A percentile compares a stretch with the other conserved stretches of the same genome.
These are phyloP conservation scores for Pisolithus marmoratus DNA, from an alignment of 768 basidiomycete species.

Conservation along the genomic window DNA sequence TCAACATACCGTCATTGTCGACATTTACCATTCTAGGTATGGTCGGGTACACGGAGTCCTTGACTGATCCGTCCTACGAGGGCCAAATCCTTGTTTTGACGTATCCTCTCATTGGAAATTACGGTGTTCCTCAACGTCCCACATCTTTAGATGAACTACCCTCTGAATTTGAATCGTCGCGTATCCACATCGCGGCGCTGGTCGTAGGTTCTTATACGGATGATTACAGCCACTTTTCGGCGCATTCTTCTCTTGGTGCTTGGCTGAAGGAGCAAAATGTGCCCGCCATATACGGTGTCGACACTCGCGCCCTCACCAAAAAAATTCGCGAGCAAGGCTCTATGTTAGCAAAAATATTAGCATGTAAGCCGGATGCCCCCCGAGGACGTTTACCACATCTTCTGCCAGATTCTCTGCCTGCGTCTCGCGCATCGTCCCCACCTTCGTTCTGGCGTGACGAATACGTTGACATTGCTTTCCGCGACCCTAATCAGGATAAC, in stretches of 20 bases:
- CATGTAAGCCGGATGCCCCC: slow-evolving; percentile 47
- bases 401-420: slow-evolving; percentile 32
- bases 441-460: slow-evolving; percentile 73
- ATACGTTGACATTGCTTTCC: slow-evolving; percentile 76
- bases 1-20: slow-evolving; percentile 9
- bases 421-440: slow-evolving; percentile 50
- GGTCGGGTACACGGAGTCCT: slow-evolving; percentile 97
- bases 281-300: slow-evolving; percentile 93
- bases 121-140: slow-evolving; percentile 82
- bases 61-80: slow-evolving; percentile 98
- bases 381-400: slow-evolving; percentile 31
- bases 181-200: slow-evolving; percentile 89
- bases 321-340: slow-evolving; percentile 91
- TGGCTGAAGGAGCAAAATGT: slow-evolving; percentile 96
- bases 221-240: slow-evolving; percentile 93
- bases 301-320: slow-evolving; percentile 96
- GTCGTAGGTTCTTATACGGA: slow-evolving; percentile 92
- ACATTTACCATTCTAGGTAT: slow-evolving; percentile 58
- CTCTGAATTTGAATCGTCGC: slow-evolving; percentile 85
- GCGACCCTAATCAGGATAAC: slow-evolving; percentile 84
- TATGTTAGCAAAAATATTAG: slow-evolving; percentile 82
- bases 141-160: slow-evolving; percentile 50
- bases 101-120: slow-evolving; percentile 95
- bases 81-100: slow-evolving; percentile 97
- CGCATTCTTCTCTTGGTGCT: slow-evolving; percentile 74